Base-by-base conservation (phyloP, 768 basidiomycete species). In the Neoboletus magnificus region DNA sequence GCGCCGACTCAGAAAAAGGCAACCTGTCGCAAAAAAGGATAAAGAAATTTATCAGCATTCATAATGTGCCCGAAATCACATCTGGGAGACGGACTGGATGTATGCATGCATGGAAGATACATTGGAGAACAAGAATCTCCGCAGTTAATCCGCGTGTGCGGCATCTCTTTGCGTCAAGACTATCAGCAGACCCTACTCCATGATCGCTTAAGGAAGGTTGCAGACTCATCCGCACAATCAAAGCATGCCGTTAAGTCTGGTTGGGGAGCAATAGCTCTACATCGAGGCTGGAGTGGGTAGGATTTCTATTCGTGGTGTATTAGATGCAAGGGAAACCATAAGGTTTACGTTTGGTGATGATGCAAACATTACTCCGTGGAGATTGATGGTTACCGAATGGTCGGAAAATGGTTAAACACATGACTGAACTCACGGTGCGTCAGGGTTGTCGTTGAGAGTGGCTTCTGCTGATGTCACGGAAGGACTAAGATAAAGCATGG, bases 171-270 rank as follows among this genome's bases (percentile, higher is more conserved):
- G 32, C 15, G 30, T 30, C 41, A 16, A 22, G 46, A 45, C 20
- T 10, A 11, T 54, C 32, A 25, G 18, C 10, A 29, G 33, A 33
- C 22, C 40, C 27, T 20, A 32, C 22, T 13, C 27, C 30, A 46
- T 18, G 20, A 9, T 30, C 39, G 22, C 43, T 8, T 3, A 23
- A 30, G 48, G 18, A 30, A 23, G 18, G 27, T 29, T 30, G 15
- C n/a, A 8, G 13, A 27, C 45, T n/a, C 22, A 6, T 30, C 58
- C 58, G 58, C 58, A 60, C 13, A 55, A 60, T 29, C 58, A 18
- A 25, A 60, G 36, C 46, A 42, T 57, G 59, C 36, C 53, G 44
- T 47, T 5, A 51, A n/a, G n/a, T 49, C 27, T 18, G 15, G 4
- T 16, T 5, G n/a, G 4, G 39, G n/a, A 30, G n/a, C 23, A n/a